Evolutionary conservation across 768 basidiomycete genomes (phyloP), one percentile per base, ranked within the genome.

Genomic region (Mycena indigotica): DNA sequence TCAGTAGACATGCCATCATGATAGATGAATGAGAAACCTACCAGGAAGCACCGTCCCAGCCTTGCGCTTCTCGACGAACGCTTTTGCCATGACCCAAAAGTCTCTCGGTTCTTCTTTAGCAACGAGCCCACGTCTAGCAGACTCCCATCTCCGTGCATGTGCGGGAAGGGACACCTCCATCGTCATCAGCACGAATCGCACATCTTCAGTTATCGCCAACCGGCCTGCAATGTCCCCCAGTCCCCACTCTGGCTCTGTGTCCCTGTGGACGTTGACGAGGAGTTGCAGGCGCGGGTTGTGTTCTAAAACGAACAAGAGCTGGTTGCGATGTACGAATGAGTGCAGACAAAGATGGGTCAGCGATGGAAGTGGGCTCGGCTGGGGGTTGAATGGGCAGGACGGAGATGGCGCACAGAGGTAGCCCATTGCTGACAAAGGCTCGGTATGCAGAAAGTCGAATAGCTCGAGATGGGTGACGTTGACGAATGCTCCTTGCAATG

Each of bases 281-380:
- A 61, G 49, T 21, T 41, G 4, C 8, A 61, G 49, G 19, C 35
- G 23, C 21, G 8, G 25, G 53, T 53, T 53, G 10, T 40, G 38
- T 2, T 52, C 32, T 0, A 61, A 53, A 25, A 61, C 48, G 30
- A 3, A 12, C 24, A 40, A 30, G n/a, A 61, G 41, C 35, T 61
- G 60, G 1, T 1, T 6, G 0, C 52, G 40, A 26, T 51, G 56
- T 6, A 61, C 56, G 30, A 39, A 61, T 1, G 56, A 57, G 41
- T 54, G 40, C 21, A 61, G 40, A 25, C 60, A 61, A 3, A 61
- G 53, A 21, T 57, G 60, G 4, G 56, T 61, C 16, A 61, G 56
- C 5, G 52, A 39, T 15, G 60, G 56, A 21, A 61, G 60, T 17
- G 25, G 25, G 29, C 28, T 35, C 19, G 8, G 16, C 12, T 10